phyloP scores from a whole-genome alignment of 2,329 filamentous ascomycete genomes.

The Penicillium psychrosexuale region DNA sequence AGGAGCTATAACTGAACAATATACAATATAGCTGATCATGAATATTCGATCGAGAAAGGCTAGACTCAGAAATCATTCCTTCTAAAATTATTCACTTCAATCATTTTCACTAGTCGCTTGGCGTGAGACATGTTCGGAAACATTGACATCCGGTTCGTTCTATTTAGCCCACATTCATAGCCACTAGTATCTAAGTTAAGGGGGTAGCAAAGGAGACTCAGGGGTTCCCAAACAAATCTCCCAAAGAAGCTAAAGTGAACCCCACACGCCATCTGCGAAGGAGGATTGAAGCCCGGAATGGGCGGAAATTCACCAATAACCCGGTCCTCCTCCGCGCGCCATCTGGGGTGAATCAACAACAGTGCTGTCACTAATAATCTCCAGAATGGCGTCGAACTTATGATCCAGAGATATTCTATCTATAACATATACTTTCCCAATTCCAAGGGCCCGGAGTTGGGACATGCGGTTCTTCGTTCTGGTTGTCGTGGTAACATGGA shows the following conservation, averaged over 20 bases:
- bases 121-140: neutral
- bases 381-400: slow-evolving; percentile 39
- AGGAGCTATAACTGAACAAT: too few relatives aligned
- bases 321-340: slow-evolving; percentile 37
- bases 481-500: slow-evolving; percentile 41
- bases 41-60: neutral
- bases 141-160: neutral
- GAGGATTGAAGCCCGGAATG: slow-evolving; percentile 43
- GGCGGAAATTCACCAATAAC: slow-evolving; percentile 44
- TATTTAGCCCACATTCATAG: neutral
- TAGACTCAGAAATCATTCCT: neutral
- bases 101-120: neutral
- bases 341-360: slow-evolving; percentile 41
- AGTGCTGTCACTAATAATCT: slow-evolving; percentile 41
- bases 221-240: slow-evolving; percentile 35
- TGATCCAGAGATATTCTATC: slow-evolving; percentile 4
- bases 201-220: neutral
- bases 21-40: too few relatives aligned
- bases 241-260: slow-evolving; percentile 49
- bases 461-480: slow-evolving; percentile 30
- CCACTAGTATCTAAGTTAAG: neutral
- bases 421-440: slow-evolving; percentile 19
- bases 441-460: slow-evolving; percentile 31
- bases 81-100: neutral
- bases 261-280: slow-evolving; percentile 46